Conservation (phyloP, 164 flowering plant species). For the Kingdonia uniflora region DNA sequence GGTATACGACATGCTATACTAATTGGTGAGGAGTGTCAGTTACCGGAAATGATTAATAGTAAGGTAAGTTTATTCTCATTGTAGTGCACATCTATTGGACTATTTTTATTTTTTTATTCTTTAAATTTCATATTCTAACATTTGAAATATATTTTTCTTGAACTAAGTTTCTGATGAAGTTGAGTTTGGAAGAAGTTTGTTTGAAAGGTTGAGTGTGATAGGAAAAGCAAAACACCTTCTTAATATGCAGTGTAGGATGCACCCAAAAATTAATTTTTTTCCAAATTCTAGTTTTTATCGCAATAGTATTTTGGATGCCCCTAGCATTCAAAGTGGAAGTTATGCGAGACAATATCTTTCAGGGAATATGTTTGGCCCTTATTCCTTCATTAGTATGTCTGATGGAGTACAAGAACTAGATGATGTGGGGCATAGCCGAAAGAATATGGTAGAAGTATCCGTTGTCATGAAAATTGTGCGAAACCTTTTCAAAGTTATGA, state of each 20-base stretch:
- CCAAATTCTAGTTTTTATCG: slow-evolving; percentile 36
- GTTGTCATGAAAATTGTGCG: slow-evolving; percentile 22
- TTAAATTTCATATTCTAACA: no score
- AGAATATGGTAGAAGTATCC: slow-evolving; percentile 34
- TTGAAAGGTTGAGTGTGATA: slow-evolving; percentile 27
- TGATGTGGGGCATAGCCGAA: slow-evolving; percentile 15
- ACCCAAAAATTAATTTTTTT: slow-evolving; percentile 43
- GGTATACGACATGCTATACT: slow-evolving; percentile 35
- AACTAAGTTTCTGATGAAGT: slow-evolving; percentile 25
- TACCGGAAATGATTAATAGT: slow-evolving; percentile 46
- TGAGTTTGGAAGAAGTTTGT: slow-evolving; percentile 46
- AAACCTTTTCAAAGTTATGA: slow-evolving; percentile 28
- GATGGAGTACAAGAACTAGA: slow-evolving; percentile 22
- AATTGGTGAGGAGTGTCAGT: slow-evolving; percentile 44
- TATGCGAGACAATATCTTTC: slow-evolving; percentile 22
- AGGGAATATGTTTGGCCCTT: slow-evolving; percentile 36
- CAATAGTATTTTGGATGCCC: slow-evolving; percentile 23
- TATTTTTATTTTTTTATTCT: no score
- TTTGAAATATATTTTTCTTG: background rate
- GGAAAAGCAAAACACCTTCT: slow-evolving; percentile 32
- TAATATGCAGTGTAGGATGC: slow-evolving; percentile 45
- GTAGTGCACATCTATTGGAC: background rate
- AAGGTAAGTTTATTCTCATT: slow-evolving; percentile 18
- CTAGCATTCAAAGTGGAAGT: slow-evolving; percentile 15
- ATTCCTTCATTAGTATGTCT: slow-evolving; percentile 30